phyloP scores from a whole-genome alignment of 148 eudicot species.

The Chenopodium album region DNA sequence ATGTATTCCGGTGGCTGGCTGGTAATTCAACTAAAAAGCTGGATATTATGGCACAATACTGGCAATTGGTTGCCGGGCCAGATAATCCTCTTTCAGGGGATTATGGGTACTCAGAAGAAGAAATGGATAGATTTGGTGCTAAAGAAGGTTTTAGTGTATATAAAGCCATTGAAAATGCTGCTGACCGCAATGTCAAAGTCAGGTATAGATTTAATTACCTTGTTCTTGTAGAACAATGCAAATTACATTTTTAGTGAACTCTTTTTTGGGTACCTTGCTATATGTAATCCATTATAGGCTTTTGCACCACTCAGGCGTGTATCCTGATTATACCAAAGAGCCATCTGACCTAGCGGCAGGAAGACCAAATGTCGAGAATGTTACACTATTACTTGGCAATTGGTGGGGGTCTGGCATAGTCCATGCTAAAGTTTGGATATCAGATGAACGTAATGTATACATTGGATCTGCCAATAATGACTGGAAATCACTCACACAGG shows the following conservation, averaged over 20 bases:
- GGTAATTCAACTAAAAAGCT: conserved; percentile 70
- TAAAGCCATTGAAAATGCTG: conserved; percentile 69
- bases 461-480: conserved; percentile 97
- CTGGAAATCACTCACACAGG: conserved; percentile 97
- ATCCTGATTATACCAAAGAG: conserved; percentile 79
- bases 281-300: conserved; percentile 45
- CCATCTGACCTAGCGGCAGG: conserved; percentile 67
- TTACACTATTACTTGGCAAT: conserved; percentile 59
- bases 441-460: conserved; percentile 63
- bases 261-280: neutral
- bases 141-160: conserved; percentile 62
- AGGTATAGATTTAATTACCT: conserved; percentile 38
- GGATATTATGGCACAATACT: conserved; percentile 85
- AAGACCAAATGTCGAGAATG: conserved; percentile 72
- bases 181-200: conserved; percentile 62
- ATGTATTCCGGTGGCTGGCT: conserved; percentile 87
- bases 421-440: conserved; percentile 93
- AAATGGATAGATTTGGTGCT: conserved; percentile 75
- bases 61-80: conserved; percentile 73
- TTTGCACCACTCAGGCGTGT: conserved; percentile 90
- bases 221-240: conserved; percentile 3
- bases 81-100: conserved; percentile 82
- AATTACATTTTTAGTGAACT: neutral
- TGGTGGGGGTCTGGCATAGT: conserved; percentile 93
- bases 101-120: conserved; percentile 74